A percentile compares a stretch with the other conserved stretches of the same genome.
Conservation (phyloP, 352 stramenopile genomes). For the Globisporangium megalacanthum region DNA sequence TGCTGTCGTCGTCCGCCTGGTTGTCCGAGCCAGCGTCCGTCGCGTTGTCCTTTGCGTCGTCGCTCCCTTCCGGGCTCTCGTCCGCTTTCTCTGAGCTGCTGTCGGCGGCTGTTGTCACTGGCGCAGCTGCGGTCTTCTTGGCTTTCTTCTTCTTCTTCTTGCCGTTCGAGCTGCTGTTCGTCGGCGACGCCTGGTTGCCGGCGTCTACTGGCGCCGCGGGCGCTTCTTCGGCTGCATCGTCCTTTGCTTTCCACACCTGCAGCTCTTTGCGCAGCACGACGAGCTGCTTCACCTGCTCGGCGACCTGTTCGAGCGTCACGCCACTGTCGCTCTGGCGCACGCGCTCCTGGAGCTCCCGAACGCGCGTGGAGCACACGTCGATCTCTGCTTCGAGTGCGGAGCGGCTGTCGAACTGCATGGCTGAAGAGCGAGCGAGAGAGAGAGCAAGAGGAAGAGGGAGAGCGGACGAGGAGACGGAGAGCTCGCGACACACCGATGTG, state of each 20-base stretch:
- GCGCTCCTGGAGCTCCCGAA: constrained; percentile 52
- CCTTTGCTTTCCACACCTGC: constrained; percentile 39
- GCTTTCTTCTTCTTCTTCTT: constrained; percentile 22
- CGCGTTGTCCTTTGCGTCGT: constrained; percentile 5
- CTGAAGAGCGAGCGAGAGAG: neutral
- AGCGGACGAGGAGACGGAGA: neutral
- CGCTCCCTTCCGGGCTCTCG: constrained; percentile 1
- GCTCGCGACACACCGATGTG: too few relatives aligned
- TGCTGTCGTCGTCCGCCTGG: constrained; percentile 9
- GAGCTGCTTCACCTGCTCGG: constrained; percentile 51
- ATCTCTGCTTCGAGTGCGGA: constrained; percentile 47
- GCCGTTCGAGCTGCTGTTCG: constrained; percentile 8
- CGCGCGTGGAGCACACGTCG: constrained; percentile 37
- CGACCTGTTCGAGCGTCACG: constrained; percentile 41
- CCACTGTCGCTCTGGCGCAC: constrained; percentile 34
- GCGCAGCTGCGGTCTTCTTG: constrained; percentile 10
- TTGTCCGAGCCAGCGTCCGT: constrained; percentile 5
- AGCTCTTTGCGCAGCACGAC: constrained; percentile 67
- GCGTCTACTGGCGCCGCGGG: constrained; percentile 8
- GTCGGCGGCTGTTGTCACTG: neutral
- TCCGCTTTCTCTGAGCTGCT: constrained; percentile 10
- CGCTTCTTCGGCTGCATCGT: constrained; percentile 14
- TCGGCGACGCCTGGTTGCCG: constrained; percentile 22
- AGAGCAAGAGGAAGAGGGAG: too few relatives aligned
- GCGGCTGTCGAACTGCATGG: constrained; percentile 42